Conservation (phyloP, 2,329 filamentous ascomycete species). For the Camptophora hylomeconis region DNA sequence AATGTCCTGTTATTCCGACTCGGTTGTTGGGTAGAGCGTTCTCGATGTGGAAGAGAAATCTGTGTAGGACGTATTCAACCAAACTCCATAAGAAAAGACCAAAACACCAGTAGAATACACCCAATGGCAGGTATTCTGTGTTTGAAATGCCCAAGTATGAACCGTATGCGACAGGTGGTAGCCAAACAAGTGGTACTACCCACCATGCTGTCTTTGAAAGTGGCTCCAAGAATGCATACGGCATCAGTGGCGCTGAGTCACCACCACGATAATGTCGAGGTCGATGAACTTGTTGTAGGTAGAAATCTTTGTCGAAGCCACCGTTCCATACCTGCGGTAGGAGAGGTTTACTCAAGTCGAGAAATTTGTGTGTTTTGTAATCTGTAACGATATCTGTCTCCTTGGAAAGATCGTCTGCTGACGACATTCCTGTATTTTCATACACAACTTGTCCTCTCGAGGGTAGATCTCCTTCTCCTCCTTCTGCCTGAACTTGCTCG, state of each 20-base stretch:
- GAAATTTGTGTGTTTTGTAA: constrained; percentile 84
- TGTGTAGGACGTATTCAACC: constrained; percentile 77
- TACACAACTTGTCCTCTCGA: constrained; percentile 23
- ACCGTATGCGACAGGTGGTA: constrained; percentile 67
- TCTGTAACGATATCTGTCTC: constrained; percentile 68
- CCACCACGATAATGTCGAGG: constrained; percentile 93
- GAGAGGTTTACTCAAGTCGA: constrained; percentile 75
- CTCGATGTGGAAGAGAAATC: constrained; percentile 89
- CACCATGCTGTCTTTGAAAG: constrained; percentile 91
- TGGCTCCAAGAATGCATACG: constrained; percentile 94
- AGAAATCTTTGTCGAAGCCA: constrained; percentile 89
- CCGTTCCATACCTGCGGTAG: constrained; percentile 79
- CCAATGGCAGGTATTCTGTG: constrained; percentile 28
- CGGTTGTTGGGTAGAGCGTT: constrained; percentile 84
- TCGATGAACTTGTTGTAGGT: constrained; percentile 88
- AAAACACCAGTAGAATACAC: constrained; percentile 50
- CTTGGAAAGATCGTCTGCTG: constrained; percentile 69
- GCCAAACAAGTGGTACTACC: constrained; percentile 71
- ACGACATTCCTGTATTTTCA: constrained; percentile 69
- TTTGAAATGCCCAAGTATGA: constrained; percentile 52
- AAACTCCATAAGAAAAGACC: constrained; percentile 78
- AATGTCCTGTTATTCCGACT: constrained; percentile 74
- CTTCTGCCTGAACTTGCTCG: constrained; percentile 28
- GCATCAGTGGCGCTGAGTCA: constrained; percentile 76
- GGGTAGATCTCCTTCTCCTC: constrained; percentile 33